Evolutionary conservation across 2,329 filamentous ascomycete genomes (phyloP), one percentile per base, ranked within the genome.

Genomic region (Neurospora sp.): DNA sequence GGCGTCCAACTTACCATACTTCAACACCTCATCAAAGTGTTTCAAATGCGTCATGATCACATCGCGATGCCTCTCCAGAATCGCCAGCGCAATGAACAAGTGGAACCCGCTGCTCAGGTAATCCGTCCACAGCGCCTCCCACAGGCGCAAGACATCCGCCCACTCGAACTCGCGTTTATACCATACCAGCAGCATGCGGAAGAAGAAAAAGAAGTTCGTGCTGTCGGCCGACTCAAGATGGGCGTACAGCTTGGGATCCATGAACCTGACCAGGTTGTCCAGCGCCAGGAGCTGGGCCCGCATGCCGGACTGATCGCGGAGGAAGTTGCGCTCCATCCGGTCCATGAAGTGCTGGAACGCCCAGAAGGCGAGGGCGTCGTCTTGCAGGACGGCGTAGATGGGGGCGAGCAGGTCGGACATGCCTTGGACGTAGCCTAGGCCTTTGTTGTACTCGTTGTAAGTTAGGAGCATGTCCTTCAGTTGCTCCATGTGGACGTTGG

Each of bases 201-300:
- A 99, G 84, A 99, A 98, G 84, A 99, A 99, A 82, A 99, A 99
- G 81, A 99, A 99, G 79, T 99, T 99, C 33, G 96, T 99, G 77
- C 92, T 96, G 76, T 99, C 96, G 23, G 94, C 92, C 17, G 87
- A 90, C 79, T 97, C 89, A 0, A 99, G 87, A 76, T 99, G 96
- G 1, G 92, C 85, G 80, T 97, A 98, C 8, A 99, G 88, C 78
- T 93, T 92, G 0, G 96, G 96, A 75, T 99, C 96, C 89, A 99
- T 94, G 70, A 99, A 92, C 78, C 97, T 93, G 13, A 98, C 93
- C 0, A 99, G 89, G 74, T 99, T 93, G 77, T 99, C 94, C 3
- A 99, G 88, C 0, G 95, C 93, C 46, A 93, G 84, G 3, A 99
- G 89, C 79, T 99, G 96, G 28, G 90, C 87, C 38, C 96, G 90